Conservation (phyloP, 2,329 filamentous ascomycete genomes). For the Claviceps citrina region DNA sequence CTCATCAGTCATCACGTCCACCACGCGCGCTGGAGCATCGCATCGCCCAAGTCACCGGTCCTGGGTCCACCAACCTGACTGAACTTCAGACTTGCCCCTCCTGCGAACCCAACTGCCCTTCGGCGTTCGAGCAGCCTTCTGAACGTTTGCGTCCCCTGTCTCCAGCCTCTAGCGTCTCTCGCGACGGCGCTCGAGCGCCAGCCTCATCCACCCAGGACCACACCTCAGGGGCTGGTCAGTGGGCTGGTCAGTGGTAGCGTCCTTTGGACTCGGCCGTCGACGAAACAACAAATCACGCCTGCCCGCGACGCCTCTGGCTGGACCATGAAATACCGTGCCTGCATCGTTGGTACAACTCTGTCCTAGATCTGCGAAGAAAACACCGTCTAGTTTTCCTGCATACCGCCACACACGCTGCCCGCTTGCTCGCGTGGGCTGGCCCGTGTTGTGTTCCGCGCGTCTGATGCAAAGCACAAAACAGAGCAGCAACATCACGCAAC, state of each 20-base stretch:
- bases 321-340: constrained; percentile 29
- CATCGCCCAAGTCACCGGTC: background rate
- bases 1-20: background rate
- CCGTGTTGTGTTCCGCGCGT: constrained; percentile 4
- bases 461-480: constrained; percentile 3
- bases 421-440: background rate
- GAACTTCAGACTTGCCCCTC: background rate
- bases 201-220: constrained; percentile 4
- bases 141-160: background rate
- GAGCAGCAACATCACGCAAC: constrained; percentile 4
- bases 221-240: constrained; percentile 11
- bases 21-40: background rate
- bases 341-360: constrained; percentile 20
- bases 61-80: too few species aligned
- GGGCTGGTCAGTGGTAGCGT: too few species aligned
- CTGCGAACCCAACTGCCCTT: too few species aligned
- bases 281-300: constrained; percentile 20
- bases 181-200: constrained; percentile 5
- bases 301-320: constrained; percentile 13
- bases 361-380: constrained; percentile 8
- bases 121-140: background rate
- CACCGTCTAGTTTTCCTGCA: constrained; percentile 6
- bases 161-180: constrained; percentile 3
- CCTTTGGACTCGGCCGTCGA: constrained; percentile 11
- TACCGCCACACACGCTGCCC: background rate